Conservation (phyloP, 208 protist genomes). For the Crithidia brevicula region DNA sequence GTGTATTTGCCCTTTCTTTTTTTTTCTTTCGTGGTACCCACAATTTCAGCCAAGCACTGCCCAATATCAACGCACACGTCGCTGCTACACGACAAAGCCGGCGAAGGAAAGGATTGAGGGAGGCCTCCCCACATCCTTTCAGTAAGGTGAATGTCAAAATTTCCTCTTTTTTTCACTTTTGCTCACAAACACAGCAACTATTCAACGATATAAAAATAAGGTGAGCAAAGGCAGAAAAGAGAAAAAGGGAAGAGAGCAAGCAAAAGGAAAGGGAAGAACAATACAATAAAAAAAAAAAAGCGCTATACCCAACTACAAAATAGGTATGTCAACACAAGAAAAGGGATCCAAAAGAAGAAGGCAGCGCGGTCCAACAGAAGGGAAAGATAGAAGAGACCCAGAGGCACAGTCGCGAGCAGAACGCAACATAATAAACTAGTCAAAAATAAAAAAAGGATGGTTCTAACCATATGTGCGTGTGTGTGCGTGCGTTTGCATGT, state of each 20-base stretch:
- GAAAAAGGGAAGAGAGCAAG: neutral
- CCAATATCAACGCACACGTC: too few relatives aligned
- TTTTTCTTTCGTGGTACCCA: too few relatives aligned
- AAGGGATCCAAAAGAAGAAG: neutral
- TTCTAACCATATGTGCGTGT: too few relatives aligned
- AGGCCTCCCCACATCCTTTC: too few relatives aligned
- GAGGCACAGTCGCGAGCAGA: too few relatives aligned
- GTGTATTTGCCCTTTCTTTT: neutral
- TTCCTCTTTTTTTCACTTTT: neutral
- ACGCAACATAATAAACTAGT: neutral
- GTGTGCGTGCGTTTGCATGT: too few relatives aligned
- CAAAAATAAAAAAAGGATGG: slow-evolving; percentile 30
- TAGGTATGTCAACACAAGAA: neutral
- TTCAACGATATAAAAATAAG: slow-evolving; percentile 3
- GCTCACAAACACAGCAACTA: neutral
- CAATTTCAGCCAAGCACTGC: too few relatives aligned
- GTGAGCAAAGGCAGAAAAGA: neutral
- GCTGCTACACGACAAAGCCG: too few relatives aligned
- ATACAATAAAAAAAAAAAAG: neutral
- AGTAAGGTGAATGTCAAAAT: too few relatives aligned
- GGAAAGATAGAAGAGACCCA: neutral
- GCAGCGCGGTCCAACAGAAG: neutral
- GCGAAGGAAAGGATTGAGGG: too few relatives aligned
- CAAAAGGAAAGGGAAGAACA: neutral
- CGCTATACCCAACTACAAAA: too few relatives aligned